These are phyloP conservation scores for Leccinellum albellum DNA, from an alignment of 768 basidiomycete genomes.

Conservation along the genomic window DNA sequence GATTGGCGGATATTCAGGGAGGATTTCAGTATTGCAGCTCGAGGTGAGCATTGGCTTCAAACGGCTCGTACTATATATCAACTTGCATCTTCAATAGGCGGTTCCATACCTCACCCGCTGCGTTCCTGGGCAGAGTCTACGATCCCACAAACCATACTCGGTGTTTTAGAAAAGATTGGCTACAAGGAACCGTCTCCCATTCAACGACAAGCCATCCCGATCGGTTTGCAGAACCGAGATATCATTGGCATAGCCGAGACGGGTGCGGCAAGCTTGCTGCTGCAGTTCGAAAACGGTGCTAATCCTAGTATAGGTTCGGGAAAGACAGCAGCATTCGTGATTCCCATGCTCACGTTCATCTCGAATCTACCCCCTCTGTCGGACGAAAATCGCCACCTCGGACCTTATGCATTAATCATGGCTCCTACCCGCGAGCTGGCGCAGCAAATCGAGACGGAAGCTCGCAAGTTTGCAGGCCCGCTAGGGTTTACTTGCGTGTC, in stretches of 20 bases:
- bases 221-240: slow-evolving; percentile 93
- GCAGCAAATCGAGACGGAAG: slow-evolving; percentile 93
- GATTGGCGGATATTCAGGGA: slow-evolving; percentile 99
- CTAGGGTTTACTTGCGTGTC: slow-evolving; percentile 94
- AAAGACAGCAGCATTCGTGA: slow-evolving; percentile 98
- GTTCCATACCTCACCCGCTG: slow-evolving; percentile 88
- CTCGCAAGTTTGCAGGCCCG: slow-evolving; percentile 86
- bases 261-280: slow-evolving; percentile 44
- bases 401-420: slow-evolving; percentile 89
- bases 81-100: slow-evolving; percentile 49
- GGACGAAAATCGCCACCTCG: slow-evolving; percentile 91
- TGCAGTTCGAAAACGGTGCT: not conserved
- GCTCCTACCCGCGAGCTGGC: slow-evolving; percentile 98
- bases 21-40: slow-evolving; percentile 92
- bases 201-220: slow-evolving; percentile 98
- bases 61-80: not conserved
- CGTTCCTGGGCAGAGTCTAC: slow-evolving; percentile 88
- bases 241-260: slow-evolving; percentile 99
- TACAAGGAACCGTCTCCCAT: slow-evolving; percentile 98
- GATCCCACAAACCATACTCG: slow-evolving; percentile 76
- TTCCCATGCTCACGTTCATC: slow-evolving; percentile 97
- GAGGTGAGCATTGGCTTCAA: slow-evolving; percentile 50
- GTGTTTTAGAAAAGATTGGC: slow-evolving; percentile 85
- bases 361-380: slow-evolving; percentile 77
- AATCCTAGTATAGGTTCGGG: slow-evolving; percentile 69